Evolutionary conservation across 768 basidiomycete genomes (phyloP).

Genomic region (Calocybe cyanea): DNA sequence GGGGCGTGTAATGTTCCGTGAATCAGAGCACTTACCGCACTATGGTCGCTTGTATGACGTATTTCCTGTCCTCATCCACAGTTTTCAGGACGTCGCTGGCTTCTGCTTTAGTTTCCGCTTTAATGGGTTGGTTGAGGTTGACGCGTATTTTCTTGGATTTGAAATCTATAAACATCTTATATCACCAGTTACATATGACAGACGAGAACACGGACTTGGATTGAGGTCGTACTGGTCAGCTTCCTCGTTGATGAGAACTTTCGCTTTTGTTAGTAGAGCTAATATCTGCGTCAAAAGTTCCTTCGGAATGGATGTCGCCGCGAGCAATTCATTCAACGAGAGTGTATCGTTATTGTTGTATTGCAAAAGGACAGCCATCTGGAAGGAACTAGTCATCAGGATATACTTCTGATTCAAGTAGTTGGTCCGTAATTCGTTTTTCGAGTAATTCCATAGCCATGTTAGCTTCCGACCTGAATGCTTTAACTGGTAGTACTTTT

Average conservation of each 20-base stretch:
- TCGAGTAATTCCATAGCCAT: conserved; percentile 98
- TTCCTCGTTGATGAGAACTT: conserved; percentile 87
- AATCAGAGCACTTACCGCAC: conserved; percentile 53
- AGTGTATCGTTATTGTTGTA: conserved; percentile 91
- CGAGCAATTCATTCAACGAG: conserved; percentile 70
- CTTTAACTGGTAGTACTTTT: conserved; percentile 89
- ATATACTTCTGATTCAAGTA: conserved; percentile 95
- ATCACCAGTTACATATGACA: not conserved
- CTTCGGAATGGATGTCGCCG: conserved; percentile 78
- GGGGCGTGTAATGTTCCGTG: not conserved
- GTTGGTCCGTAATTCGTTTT: conserved; percentile 93
- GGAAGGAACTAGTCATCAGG: conserved; percentile 91
- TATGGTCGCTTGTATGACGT: conserved; percentile 92
- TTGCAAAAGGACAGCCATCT: conserved; percentile 91
- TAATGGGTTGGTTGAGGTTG: conserved; percentile 88
- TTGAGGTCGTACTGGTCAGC: conserved; percentile 90
- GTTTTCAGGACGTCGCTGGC: conserved; percentile 86
- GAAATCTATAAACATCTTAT: conserved; percentile 49
- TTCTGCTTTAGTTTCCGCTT: conserved; percentile 92
- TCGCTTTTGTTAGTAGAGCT: conserved; percentile 78
- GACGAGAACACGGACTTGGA: conserved; percentile 40
- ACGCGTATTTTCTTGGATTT: conserved; percentile 93
- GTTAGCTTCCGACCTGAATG: conserved; percentile 94
- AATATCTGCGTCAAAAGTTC: conserved; percentile 73
- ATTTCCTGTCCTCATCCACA: conserved; percentile 96